Base-by-base conservation (phyloP, 345 rosid species). In the Rhizophora apiculata region DNA sequence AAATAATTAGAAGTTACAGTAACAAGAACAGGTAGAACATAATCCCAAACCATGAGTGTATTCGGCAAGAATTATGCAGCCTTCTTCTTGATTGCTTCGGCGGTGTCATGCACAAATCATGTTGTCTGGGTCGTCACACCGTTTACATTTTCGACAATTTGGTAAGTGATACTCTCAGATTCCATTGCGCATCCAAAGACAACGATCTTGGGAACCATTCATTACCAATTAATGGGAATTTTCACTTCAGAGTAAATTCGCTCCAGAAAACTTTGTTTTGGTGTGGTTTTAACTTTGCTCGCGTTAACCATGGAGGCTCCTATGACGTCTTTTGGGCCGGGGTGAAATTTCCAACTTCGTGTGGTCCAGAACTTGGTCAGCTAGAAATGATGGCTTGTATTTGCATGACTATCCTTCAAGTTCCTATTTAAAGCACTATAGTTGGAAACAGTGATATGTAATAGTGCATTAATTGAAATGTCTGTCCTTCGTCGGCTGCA, bases 271-370 rank as follows among this genome's bases (percentile, higher is more conserved):
- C 69, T 1, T 24, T 56, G 20, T 64, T 64, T 22, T 64, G 75
- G 68, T 71, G 64, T 63, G 31, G 30, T 31, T 71, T 55, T 5
- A 1, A 27, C 8, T 70, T 52, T 67, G 18, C 57, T 39, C 13
- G 11, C 9, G 46, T 20, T 8, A n/a, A 56, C 7, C 68, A 57
- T 16, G 49, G 68, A 1, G 63, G 67, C 19, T n/a, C 27, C 2
- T 62, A 52, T 10, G 15, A 18, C 2, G 43, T 70, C 9, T 70
- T 27, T 11, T 70, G 74, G 74, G 34, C 36, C 3, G 69, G 39
- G 22, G 15, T 30, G 2, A 34, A 13, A n/a, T 30, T 3, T 16
- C 2, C 8, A 8, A 6, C 1, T 2, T 9, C 4, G 3, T 7
- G 9, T 0, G 8, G 53, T 67, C 16, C 26, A 21, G 2, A 3